phyloP scores from a whole-genome alignment of 1,139 yeast genomes.

The Torulaspora pretoriensis region DNA sequence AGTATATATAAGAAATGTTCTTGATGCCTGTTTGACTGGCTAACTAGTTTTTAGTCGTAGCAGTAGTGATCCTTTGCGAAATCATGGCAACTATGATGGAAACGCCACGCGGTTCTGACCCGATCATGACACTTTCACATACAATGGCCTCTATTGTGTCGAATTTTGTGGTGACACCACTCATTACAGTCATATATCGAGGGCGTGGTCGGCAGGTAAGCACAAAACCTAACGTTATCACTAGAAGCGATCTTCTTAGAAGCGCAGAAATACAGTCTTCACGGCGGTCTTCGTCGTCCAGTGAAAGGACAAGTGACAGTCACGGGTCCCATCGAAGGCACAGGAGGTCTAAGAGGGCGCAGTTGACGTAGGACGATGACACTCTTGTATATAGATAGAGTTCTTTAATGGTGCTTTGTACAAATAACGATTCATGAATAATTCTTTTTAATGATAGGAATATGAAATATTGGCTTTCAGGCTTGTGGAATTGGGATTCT shows the following conservation, averaged over 20 bases:
- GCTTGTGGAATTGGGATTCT: constrained; percentile 41
- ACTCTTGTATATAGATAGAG: no score
- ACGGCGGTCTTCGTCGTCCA: background rate
- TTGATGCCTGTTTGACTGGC: background rate
- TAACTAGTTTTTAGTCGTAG: background rate
- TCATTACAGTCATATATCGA: constrained; percentile 9
- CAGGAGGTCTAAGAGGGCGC: background rate
- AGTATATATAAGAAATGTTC: background rate
- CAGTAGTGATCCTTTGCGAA: background rate
- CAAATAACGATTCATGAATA: background rate
- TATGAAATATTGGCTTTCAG: background rate
- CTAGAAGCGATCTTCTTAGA: constrained; percentile 14
- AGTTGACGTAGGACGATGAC: background rate
- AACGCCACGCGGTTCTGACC: background rate
- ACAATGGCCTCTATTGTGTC: constrained; percentile 6
- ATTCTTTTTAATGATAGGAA: background rate
- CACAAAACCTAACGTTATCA: constrained; percentile 16
- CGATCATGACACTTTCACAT: background rate
- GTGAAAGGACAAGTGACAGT: background rate
- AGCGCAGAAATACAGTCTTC: constrained; percentile 6
- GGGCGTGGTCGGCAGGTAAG: constrained; percentile 18
- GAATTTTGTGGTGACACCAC: constrained; percentile 7
- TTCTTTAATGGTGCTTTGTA: background rate
- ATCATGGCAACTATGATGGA: background rate
- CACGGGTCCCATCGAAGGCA: background rate